Conservation (phyloP, 1,139 yeast species). For the Lodderomyces margitis region DNA sequence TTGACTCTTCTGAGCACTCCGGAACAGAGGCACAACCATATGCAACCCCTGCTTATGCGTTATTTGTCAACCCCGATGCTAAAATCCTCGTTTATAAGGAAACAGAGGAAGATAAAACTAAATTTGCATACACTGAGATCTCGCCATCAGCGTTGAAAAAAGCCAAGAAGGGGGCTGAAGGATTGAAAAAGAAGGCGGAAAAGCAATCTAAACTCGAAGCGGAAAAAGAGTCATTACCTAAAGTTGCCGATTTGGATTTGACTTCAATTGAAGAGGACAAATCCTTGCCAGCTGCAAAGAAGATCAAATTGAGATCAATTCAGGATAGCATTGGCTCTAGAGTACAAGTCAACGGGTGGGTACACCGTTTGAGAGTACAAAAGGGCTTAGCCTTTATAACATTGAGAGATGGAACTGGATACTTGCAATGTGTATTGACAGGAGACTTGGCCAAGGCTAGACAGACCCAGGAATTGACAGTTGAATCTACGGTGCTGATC, state of each 20-base stretch:
- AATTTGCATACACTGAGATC: conserved; percentile 66
- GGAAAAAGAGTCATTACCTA: conserved; percentile 28
- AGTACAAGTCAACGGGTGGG: conserved; percentile 87
- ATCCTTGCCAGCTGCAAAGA: conserved; percentile 66
- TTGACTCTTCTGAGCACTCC: conserved; percentile 50
- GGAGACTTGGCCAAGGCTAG: conserved; percentile 93
- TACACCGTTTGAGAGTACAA: conserved; percentile 90
- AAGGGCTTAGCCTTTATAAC: conserved; percentile 91
- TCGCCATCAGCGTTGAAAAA: conserved; percentile 93
- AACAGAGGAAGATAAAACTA: conserved; percentile 49
- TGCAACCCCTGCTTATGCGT: conserved; percentile 82
- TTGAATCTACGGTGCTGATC: conserved; percentile 79
- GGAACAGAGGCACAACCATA: conserved; percentile 74
- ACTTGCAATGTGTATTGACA: conserved; percentile 76
- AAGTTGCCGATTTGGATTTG: conserved; percentile 71
- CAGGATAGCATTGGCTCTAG: conserved; percentile 57
- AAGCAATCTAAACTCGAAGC: conserved; percentile 68
- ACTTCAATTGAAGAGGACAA: conserved; percentile 72
- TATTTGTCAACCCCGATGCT: conserved; percentile 58
- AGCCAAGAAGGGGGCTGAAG: conserved; percentile 95
- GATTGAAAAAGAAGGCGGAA: conserved; percentile 83
- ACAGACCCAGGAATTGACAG: conserved; percentile 78
- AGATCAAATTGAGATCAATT: conserved; percentile 61
- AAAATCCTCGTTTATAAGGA: conserved; percentile 65
- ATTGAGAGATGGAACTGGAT: conserved; percentile 94